Evolutionary conservation across 345 rosid genomes (phyloP).

Genomic region (Salix udensis): DNA sequence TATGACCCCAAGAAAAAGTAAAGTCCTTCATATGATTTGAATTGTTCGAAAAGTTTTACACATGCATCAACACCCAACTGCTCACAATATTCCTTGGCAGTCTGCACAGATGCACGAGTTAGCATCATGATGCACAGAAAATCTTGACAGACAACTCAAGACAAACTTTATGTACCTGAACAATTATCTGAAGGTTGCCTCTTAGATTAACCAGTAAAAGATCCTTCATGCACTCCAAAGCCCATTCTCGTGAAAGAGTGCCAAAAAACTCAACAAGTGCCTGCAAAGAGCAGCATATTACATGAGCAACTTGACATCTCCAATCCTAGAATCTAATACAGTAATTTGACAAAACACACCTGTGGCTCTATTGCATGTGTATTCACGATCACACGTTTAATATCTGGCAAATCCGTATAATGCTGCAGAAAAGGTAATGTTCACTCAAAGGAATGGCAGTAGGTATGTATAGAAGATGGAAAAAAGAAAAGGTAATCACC

Average conservation of each 20-base stretch:
- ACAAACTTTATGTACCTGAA: slow-evolving; percentile 57
- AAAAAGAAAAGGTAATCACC: slow-evolving; percentile 36
- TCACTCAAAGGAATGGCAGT: neutral
- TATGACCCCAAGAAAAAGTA: slow-evolving; percentile 97
- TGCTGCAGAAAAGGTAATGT: slow-evolving; percentile 57
- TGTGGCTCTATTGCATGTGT: slow-evolving; percentile 99
- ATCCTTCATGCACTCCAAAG: slow-evolving; percentile 99
- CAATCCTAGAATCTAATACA: neutral
- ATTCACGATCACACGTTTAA: slow-evolving; percentile 97
- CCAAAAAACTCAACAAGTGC: slow-evolving; percentile 98
- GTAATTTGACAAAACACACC: slow-evolving; percentile 36
- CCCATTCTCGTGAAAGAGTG: slow-evolving; percentile 97
- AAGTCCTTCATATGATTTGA: slow-evolving; percentile 94
- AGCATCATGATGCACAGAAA: neutral
- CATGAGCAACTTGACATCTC: neutral
- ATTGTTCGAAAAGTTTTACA: slow-evolving; percentile 93
- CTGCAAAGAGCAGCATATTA: slow-evolving; percentile 36
- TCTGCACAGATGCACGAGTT: slow-evolving; percentile 38
- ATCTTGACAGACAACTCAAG: slow-evolving; percentile 11
- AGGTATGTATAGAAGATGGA: neutral
- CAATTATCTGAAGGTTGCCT: slow-evolving; percentile 97
- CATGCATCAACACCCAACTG: slow-evolving; percentile 94
- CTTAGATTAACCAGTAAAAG: slow-evolving; percentile 86
- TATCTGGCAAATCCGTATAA: slow-evolving; percentile 89
- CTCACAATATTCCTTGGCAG: slow-evolving; percentile 97